Base-by-base conservation (phyloP, 176 grass and related monocot species). In the Puya raimondii region DNA sequence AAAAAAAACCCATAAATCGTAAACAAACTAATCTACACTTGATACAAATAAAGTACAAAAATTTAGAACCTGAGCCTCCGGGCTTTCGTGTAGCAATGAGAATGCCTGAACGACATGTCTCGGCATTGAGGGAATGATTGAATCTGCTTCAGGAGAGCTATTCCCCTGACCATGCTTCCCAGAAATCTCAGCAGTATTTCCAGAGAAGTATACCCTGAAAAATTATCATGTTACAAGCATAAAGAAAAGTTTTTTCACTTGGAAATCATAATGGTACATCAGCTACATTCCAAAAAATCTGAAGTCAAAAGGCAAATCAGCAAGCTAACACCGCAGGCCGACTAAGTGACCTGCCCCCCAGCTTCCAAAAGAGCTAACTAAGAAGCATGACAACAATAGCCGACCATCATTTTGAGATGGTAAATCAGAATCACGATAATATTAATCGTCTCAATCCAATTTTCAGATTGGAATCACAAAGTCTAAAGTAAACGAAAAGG, bases 21-120 rank as follows among this genome's bases (percentile, higher is more conserved):
- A 61, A 61, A 20, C 21, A 18, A 12, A 70, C 25, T 70, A 47
- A 52, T 49, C 16, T 49, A 12, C 23, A 29, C 51, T 80, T 56
- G 27, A 72, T 4, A 15, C 18, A 63, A 4, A 17, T 67, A 74
- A 51, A 10, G 48, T 58, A 66, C 5, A 42, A 78, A 11, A 64
- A 49, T 67, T 64, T 71, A 26, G 47, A 26, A 96, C 92, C 86
- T 92, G 92, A 64, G 86, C 88, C 52, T 92, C 84, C 1, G 83
- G 52, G 61, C 77, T 92, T 77, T 78, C 81, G 71, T 87, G 91
- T 50, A 96, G 67, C 77, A 96, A 75, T 47, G 83, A 82, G 74
- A 96, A 96, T 58, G 92, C 86, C 49, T 89, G 83, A 4, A 76
- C 23, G 2, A 96, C 92, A 69, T 88, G 83, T 42, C 67, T 82